phyloP scores from a whole-genome alignment of 352 stramenopile genomes.

The Phytophthora syringae region DNA sequence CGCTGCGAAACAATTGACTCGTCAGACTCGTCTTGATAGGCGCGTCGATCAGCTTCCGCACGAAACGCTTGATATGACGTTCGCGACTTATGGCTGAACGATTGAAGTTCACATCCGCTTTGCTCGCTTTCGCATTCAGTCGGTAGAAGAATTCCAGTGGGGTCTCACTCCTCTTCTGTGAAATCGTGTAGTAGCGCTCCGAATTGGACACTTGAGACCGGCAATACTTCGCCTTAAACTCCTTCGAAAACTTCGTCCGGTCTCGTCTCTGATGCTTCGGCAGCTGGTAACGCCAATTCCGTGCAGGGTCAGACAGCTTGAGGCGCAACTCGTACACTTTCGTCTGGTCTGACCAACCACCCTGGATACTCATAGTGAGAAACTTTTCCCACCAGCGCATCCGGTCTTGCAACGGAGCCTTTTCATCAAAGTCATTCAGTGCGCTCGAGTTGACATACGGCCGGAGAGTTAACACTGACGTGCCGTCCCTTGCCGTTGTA shows the following conservation, averaged over 20 bases:
- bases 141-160: background rate
- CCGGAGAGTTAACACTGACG: background rate
- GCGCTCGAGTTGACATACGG: background rate
- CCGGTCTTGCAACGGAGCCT: background rate
- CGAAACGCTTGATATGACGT: background rate
- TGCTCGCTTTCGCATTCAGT: no score
- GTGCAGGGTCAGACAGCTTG: no score
- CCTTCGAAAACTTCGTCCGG: background rate
- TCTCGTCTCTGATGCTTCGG: no score
- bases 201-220: background rate
- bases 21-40: background rate
- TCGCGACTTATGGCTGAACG: background rate
- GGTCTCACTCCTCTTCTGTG: background rate
- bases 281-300: no score
- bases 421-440: constrained; percentile 3
- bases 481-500: background rate
- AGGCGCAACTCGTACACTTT: no score
- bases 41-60: background rate
- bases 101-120: background rate
- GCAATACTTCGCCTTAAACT: background rate
- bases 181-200: background rate
- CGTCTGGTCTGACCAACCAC: no score
- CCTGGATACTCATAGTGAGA: no score
- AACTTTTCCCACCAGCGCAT: no score
- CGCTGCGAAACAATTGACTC: background rate